A percentile compares a stretch with the other conserved stretches of the same genome.
Conservation (phyloP, 75 land plant genomes). For the Larix kaempferi region DNA sequence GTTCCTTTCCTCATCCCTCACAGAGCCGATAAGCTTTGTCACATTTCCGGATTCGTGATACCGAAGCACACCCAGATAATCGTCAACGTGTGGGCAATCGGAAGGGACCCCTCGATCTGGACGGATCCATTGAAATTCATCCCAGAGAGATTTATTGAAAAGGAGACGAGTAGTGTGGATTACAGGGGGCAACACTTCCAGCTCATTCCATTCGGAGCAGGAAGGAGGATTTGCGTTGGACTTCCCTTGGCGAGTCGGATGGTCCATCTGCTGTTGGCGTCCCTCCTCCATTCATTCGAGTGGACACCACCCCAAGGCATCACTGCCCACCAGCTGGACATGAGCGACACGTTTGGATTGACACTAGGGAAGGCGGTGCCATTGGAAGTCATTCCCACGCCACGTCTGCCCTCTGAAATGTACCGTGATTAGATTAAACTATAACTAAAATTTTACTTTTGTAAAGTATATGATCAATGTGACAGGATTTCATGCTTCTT, state of each 20-base stretch:
- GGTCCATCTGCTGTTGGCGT: conserved; percentile 44
- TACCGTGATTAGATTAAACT: too few relatives aligned
- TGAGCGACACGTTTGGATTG: conserved; percentile 67
- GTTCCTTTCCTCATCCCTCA: conserved; percentile 67
- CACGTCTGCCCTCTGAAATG: conserved; percentile 8
- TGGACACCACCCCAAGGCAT: conserved; percentile 40
- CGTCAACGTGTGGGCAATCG: conserved; percentile 63
- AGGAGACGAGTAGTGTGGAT: conserved; percentile 31
- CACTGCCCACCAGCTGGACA: conserved; percentile 43
- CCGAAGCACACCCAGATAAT: conserved; percentile 44
- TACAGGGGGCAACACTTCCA: conserved; percentile 46
- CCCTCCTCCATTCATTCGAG: conserved; percentile 51
- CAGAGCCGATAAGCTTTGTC: conserved; percentile 31
- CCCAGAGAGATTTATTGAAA: conserved; percentile 51
- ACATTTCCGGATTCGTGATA: conserved; percentile 53
- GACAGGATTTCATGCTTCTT: too few relatives aligned
- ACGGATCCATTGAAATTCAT: conserved; percentile 46
- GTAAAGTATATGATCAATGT: too few relatives aligned
- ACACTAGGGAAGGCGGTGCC: conserved; percentile 43
- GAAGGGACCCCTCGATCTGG: conserved; percentile 54
- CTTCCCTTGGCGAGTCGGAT: conserved; percentile 42
- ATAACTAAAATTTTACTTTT: too few relatives aligned
- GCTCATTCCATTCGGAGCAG: conserved; percentile 65
- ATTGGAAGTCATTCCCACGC: conserved; percentile 43
- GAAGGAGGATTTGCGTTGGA: conserved; percentile 64